Percentiles rank a stretch among this genome's conserved stretches.
These are phyloP conservation scores for Arthrobotrys megalospora DNA, from an alignment of 2,329 filamentous ascomycete species.

Conservation along the genomic window DNA sequence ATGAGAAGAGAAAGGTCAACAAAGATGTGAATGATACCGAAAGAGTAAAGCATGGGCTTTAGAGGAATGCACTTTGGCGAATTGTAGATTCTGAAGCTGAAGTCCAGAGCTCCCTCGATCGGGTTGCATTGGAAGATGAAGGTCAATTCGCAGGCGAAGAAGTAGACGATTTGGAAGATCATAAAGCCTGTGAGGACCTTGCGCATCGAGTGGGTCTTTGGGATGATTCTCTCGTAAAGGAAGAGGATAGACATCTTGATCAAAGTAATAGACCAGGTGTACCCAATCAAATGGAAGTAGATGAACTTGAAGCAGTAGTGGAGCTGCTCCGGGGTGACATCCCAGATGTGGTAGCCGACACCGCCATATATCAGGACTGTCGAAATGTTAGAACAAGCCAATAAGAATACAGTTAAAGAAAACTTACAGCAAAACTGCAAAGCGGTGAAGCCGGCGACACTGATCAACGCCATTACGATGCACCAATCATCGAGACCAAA, in stretches of 20 bases:
- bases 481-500: slow-evolving; percentile 58
- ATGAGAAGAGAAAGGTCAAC: slow-evolving; percentile 49
- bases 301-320: slow-evolving; percentile 56
- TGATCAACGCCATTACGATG: slow-evolving; percentile 53
- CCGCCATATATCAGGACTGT: slow-evolving; percentile 57
- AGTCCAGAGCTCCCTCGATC: slow-evolving; percentile 33
- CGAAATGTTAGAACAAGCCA: neutral
- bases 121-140: slow-evolving; percentile 60
- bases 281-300: slow-evolving; percentile 59
- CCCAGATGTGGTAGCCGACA: slow-evolving; percentile 59
- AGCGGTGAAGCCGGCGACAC: slow-evolving; percentile 54
- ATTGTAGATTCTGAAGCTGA: slow-evolving; percentile 31
- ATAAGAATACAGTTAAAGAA: neutral
- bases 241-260: slow-evolving; percentile 60
- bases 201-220: slow-evolving; percentile 54
- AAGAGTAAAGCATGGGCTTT: slow-evolving; percentile 56
- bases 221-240: slow-evolving; percentile 57
- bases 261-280: slow-evolving; percentile 55
- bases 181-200: slow-evolving; percentile 56
- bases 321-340: slow-evolving; percentile 50
- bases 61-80: slow-evolving; percentile 49
- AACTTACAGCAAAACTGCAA: slow-evolving; percentile 58
- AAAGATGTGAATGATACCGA: slow-evolving; percentile 60
- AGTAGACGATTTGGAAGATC: slow-evolving; percentile 56
- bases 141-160: slow-evolving; percentile 44